Percentiles rank a stretch among this genome's conserved stretches.
phyloP scores from a whole-genome alignment of 176 grass and related monocot genomes.

The Oropetium thomaeum region DNA sequence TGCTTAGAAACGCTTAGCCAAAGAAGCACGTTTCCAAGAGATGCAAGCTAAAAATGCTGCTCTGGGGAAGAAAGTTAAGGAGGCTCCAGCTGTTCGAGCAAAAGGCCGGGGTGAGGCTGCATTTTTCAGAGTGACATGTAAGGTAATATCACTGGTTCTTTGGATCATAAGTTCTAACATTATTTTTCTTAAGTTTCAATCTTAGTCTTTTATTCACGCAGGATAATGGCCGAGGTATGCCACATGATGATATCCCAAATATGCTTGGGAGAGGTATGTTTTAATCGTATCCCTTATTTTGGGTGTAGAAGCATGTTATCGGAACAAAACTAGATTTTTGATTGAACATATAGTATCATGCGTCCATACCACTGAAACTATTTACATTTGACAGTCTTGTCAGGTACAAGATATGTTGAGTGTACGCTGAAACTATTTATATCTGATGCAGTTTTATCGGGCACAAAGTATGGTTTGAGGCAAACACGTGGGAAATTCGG shows the following conservation, averaged over 20 bases:
- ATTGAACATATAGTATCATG: not conserved
- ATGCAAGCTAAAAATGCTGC: constrained; percentile 76
- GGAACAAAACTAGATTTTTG: not conserved
- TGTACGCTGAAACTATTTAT: not conserved
- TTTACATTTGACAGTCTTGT: constrained; percentile 60
- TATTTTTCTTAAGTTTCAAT: not conserved
- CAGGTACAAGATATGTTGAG: constrained; percentile 85
- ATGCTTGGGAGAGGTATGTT: constrained; percentile 94
- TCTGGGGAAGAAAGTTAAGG: constrained; percentile 86
- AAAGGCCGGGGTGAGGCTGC: constrained; percentile 84
- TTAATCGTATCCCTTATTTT: constrained; percentile 3
- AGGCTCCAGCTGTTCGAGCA: constrained; percentile 49
- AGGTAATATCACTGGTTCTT: constrained; percentile 49
- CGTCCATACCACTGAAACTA: constrained; percentile 18
- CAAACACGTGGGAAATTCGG: constrained; percentile 99
- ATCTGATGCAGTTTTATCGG: constrained; percentile 72
- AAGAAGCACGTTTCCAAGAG: constrained; percentile 93
- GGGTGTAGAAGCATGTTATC: not conserved
- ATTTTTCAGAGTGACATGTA: constrained; percentile 93
- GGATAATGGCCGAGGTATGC: constrained; percentile 98
- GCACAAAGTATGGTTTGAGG: constrained; percentile 98
- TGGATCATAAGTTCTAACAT: constrained; percentile 10
- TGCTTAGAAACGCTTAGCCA: constrained; percentile 82
- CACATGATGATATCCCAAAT: constrained; percentile 99
- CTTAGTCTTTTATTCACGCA: constrained; percentile 19